These are phyloP conservation scores for Rhodocollybia butyracea DNA, from an alignment of 768 basidiomycete species.

Conservation along the genomic window DNA sequence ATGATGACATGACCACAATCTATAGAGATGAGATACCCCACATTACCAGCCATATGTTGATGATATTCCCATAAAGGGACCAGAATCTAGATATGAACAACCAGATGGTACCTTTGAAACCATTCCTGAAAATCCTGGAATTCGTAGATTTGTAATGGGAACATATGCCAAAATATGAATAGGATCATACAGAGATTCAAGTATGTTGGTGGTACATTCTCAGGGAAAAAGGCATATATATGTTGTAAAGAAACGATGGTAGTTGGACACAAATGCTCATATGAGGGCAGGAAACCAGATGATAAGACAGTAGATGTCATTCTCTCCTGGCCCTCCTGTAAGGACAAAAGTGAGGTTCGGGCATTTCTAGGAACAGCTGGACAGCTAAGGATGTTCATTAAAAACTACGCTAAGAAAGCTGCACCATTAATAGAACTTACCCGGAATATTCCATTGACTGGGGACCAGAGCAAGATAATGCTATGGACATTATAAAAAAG, in stretches of 20 bases:
- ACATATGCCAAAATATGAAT: constrained; percentile 32
- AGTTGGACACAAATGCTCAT: constrained; percentile 36
- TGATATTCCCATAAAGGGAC: too few species aligned
- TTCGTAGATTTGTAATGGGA: constrained; percentile 19
- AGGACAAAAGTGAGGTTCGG: not conserved
- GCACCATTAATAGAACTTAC: constrained; percentile 7
- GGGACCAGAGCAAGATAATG: constrained; percentile 17
- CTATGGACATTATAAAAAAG: constrained; percentile 18
- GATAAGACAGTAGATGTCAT: constrained; percentile 3
- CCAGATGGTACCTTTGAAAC: constrained; percentile 29
- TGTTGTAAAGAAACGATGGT: constrained; percentile 23
- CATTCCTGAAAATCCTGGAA: constrained; percentile 31
- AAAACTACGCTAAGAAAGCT: constrained; percentile 5
- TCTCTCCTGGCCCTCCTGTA: constrained; percentile 5
- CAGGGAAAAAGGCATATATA: constrained; percentile 29
- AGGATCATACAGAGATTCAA: constrained; percentile 33
- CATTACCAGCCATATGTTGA: too few species aligned
- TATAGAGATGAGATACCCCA: too few species aligned
- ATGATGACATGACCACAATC: too few species aligned
- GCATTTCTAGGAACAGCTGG: constrained; percentile 13
- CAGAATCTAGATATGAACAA: constrained; percentile 23
- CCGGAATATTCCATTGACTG: constrained; percentile 34
- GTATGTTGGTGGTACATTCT: constrained; percentile 34
- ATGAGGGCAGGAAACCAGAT: constrained; percentile 26
- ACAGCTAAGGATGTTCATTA: constrained; percentile 7